phyloP scores from a whole-genome alignment of 2,329 filamentous ascomycete species.

The Thielaviopsis ethacetica region DNA sequence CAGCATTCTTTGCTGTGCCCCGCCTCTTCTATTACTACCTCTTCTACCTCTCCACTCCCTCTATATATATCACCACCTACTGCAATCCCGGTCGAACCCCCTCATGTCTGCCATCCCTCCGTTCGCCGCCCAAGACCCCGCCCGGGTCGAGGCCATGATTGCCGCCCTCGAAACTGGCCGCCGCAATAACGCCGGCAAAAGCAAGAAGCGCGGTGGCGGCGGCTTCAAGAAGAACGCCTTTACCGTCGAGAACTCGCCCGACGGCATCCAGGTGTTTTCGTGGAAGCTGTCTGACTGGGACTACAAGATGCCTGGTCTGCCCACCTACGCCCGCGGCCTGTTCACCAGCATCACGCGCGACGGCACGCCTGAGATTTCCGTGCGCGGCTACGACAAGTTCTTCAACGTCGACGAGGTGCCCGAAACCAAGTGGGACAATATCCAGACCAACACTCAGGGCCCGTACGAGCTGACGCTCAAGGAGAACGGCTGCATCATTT shows the following conservation, averaged over 20 bases:
- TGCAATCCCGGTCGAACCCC: too few relatives aligned
- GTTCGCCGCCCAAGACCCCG: conserved; percentile 42
- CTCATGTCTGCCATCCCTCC: background rate
- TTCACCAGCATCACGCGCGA: conserved; percentile 64
- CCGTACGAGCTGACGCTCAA: conserved; percentile 95
- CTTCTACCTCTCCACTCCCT: background rate
- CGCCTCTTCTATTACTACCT: background rate
- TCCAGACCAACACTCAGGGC: conserved; percentile 57
- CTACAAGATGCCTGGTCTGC: conserved; percentile 74
- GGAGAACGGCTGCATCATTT: conserved; percentile 99
- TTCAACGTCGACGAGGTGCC: conserved; percentile 80
- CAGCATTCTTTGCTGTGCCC: background rate
- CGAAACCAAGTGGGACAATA: conserved; percentile 69
- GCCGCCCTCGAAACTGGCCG: conserved; percentile 40
- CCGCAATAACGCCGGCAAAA: conserved; percentile 22
- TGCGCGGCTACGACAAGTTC: conserved; percentile 96
- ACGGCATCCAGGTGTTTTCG: conserved; percentile 59
- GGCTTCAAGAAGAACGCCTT: conserved; percentile 66
- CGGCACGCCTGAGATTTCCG: conserved; percentile 54
- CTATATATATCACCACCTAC: too few relatives aligned
- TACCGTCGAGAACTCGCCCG: conserved; percentile 42
- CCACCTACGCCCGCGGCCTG: conserved; percentile 82
- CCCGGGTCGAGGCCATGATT: conserved; percentile 51
- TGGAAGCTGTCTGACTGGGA: conserved; percentile 94
- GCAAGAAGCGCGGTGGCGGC: conserved; percentile 42